These are phyloP conservation scores for Fusarium sp. DNA, from an alignment of 2,329 filamentous ascomycete genomes.

Conservation along the genomic window DNA sequence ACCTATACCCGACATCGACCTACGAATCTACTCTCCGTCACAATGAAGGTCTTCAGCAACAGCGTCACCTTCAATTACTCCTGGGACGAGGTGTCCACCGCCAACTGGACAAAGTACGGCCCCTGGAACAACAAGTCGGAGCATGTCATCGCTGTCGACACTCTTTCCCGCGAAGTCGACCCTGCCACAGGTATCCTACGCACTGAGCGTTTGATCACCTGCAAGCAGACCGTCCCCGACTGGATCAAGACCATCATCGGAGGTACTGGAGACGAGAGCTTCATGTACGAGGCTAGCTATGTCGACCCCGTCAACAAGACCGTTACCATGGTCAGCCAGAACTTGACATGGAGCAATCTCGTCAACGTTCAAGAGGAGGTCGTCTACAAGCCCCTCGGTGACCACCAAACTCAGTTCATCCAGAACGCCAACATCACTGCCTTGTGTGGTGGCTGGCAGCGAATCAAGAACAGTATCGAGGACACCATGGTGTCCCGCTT, in stretches of 20 bases:
- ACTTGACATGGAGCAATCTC: constrained; percentile 93
- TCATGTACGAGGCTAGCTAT: constrained; percentile 96
- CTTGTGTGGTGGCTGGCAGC: constrained; percentile 95
- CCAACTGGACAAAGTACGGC: constrained; percentile 99
- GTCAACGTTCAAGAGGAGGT: constrained; percentile 95
- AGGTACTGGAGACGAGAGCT: constrained; percentile 79
- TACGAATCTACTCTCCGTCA: constrained; percentile 44
- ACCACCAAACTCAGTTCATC: constrained; percentile 81
- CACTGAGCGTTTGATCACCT: constrained; percentile 74
- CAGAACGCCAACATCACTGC: constrained; percentile 96
- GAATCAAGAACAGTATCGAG: constrained; percentile 96
- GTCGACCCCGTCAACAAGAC: constrained; percentile 87
- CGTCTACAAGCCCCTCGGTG: constrained; percentile 77
- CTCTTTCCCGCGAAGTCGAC: constrained; percentile 78
- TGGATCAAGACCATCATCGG: constrained; percentile 88
- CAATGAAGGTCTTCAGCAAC: constrained; percentile 97
- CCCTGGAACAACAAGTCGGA: constrained; percentile 99
- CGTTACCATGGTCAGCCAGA: constrained; percentile 96
- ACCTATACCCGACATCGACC: constrained; percentile 9
- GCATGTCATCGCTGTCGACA: constrained; percentile 96
- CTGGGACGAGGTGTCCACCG: constrained; percentile 97
- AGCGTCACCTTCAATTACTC: constrained; percentile 95
- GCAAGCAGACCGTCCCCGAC: constrained; percentile 76
- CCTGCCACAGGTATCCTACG: constrained; percentile 71
- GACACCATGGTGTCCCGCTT: constrained; percentile 91